Evolutionary conservation across 129 eudicot genomes (phyloP).

Genomic region (Artemisia argyi): DNA sequence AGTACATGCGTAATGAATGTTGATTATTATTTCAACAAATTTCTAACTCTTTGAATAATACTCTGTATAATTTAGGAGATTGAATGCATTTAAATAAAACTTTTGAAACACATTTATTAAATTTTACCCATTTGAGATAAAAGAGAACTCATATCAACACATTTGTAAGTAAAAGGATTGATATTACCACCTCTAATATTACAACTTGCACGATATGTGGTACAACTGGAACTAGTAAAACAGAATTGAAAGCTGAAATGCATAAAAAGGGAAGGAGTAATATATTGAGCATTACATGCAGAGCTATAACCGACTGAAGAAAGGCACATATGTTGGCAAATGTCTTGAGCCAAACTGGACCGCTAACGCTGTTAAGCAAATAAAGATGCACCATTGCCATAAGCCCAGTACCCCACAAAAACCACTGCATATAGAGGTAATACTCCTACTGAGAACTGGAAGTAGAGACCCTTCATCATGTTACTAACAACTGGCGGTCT

Average conservation of each 20-base stretch:
- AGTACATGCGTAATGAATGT: no score
- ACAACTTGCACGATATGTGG: no score
- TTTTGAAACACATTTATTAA: background rate
- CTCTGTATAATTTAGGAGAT: background rate
- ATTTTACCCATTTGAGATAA: background rate
- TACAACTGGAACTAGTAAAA: no score
- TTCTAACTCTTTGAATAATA: no score
- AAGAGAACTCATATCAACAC: background rate
- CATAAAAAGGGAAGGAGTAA: background rate
- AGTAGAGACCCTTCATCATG: conserved; percentile 94
- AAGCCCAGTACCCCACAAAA: conserved; percentile 94
- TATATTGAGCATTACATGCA: conserved; percentile 55
- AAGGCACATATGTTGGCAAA: conserved; percentile 71
- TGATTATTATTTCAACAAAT: no score
- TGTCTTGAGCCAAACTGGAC: conserved; percentile 75
- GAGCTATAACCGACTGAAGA: conserved; percentile 72
- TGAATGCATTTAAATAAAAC: background rate
- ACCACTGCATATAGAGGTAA: conserved; percentile 70
- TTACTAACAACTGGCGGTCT: conserved; percentile 78
- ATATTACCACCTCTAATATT: background rate
- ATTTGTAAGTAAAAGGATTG: background rate
- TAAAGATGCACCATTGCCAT: conserved; percentile 66
- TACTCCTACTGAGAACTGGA: conserved; percentile 82
- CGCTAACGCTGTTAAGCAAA: conserved; percentile 65
- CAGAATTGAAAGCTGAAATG: no score